Base-by-base conservation (phyloP, 192 early-diverging fungal genomes). In the Coemansia furcata region DNA sequence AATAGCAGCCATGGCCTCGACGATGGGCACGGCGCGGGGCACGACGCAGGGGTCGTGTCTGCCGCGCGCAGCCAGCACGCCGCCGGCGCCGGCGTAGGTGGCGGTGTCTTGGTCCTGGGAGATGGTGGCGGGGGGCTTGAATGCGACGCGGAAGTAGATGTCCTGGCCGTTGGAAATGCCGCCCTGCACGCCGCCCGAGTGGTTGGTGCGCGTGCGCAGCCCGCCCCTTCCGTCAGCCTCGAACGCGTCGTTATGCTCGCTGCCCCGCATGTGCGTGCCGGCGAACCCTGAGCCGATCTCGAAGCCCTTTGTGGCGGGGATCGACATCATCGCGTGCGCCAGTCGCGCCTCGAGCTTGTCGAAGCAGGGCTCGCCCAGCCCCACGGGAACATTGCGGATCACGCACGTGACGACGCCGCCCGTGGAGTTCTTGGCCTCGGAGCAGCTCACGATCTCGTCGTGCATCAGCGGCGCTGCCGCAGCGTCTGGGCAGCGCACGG, bases 301-400 rank as follows among this genome's bases (percentile, higher is more conserved):
- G 75, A 99, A 99, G 19, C 93, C 93, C 77, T 99, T 99, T 21
- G 97, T 99, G 4, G 97, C 96, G 7, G 97, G 97, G 63, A 99
- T 96, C 23, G 95, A 97, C 63, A 99, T 79, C 97, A 99, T 99
- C 8, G 96, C 97, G 71, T 99, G 96, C 7, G 97, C 97, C 59
- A 99, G 81, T 66, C 89, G 79, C 14, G 97, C 96, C 82, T 99
- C 96, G 33, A 98, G 84, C 76, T 99, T 99, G 76, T 99, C 97
- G 70, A 99, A 99, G 79, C 93, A 94, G 15, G 97, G 97, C 78
- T 99, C 97, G 59, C 97, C 97, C 39, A 99, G 85, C 3, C 97
- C 97, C 19, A 84, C 75, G 5, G 97, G 97, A 29, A 89, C 86
- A 62, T 95, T 94, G 54, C 97, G 88, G 77, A 99, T 95, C 38